Base-by-base conservation (phyloP, 1,284 basidiomycete species). In the Ceratobasidium sp. region DNA sequence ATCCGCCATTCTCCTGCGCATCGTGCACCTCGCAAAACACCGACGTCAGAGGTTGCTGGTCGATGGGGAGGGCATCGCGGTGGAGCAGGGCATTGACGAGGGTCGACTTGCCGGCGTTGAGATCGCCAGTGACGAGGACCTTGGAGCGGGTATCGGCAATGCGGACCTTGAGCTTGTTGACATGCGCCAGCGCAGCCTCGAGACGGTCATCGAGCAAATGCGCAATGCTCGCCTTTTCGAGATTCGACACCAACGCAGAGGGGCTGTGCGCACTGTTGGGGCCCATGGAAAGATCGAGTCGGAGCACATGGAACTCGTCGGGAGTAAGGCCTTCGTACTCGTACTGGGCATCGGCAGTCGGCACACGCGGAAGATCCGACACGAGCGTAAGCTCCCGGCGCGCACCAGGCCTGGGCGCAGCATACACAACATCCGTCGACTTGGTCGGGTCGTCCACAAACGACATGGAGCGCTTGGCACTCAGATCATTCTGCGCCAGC, bases 51-150 rank as follows among this genome's bases (percentile, higher is more conserved):
- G 97, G 97, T 77, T 99, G 97, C 79, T 99, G 95, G 79, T 99
- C 97, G 70, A 95, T 90, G 2, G 97, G 96, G 90, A 99, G 94
- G 60, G 98, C 88, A 78, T 92, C 90, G 50, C 91, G 87, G 67
- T 93, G 84, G 6, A 98, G 85, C 38, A 99, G 82, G 1, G 96
- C 93, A 76, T 99, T 99, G 78, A 99, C 94, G 76, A 99, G 92
- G 0, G 97, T 99, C 35, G 95, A 98, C 81, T 99, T 99, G 75
- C 97, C 97, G 34, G 97, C 93, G 77, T 99, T 99, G 70, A 99
- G 85, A 78, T 99, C 97, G 73, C 97, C 97, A n/a, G 97, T 99
- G 71, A 99, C 94, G 72, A 99, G 87, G 52, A 99, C 96, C 77
- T 98, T 95, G 74, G 94, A 96, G 13, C 94, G 93, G 1, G 89